Evolutionary conservation across 140 eudicot genomes (phyloP).

Genomic region (Stevia rebaudiana): DNA sequence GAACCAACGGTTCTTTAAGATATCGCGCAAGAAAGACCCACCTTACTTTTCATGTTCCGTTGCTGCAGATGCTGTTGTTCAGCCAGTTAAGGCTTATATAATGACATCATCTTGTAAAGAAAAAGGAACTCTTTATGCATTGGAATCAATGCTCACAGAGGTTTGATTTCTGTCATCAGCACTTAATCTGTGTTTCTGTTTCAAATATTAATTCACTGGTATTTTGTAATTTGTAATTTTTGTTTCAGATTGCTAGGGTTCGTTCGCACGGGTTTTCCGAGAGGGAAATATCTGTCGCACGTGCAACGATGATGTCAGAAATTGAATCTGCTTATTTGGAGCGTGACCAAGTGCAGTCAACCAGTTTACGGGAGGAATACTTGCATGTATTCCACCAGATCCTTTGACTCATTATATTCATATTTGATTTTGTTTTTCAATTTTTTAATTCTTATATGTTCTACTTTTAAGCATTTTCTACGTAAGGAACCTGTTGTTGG

Average conservation of each 20-base stretch:
- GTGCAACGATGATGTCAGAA: constrained; percentile 85
- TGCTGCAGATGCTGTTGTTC: constrained; percentile 72
- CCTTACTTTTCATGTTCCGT: constrained; percentile 90
- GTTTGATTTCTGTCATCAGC: constrained; percentile 32
- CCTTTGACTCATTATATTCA: constrained; percentile 14
- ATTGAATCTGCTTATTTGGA: constrained; percentile 91
- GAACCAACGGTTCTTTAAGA: constrained; percentile 84
- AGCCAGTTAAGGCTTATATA: constrained; percentile 65
- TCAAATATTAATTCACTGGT: constrained; percentile 23
- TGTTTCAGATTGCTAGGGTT: constrained; percentile 76
- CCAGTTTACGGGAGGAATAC: constrained; percentile 75
- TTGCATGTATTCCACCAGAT: constrained; percentile 41
- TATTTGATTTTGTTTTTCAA: constrained; percentile 6
- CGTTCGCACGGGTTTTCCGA: constrained; percentile 85
- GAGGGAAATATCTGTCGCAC: constrained; percentile 60
- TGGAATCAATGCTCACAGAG: constrained; percentile 88
- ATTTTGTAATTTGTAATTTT: too few species aligned
- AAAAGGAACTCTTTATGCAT: constrained; percentile 65
- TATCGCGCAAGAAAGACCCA: constrained; percentile 74
- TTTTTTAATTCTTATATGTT: constrained; percentile 24
- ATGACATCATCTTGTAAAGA: constrained; percentile 90
- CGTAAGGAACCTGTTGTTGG: constrained; percentile 88
- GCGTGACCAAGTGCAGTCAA: constrained; percentile 88
- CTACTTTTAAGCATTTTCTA: constrained; percentile 67
- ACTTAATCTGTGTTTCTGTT: not conserved